phyloP scores from a whole-genome alignment of 2,329 filamentous ascomycete species.

The Gliomastix tumulicola region DNA sequence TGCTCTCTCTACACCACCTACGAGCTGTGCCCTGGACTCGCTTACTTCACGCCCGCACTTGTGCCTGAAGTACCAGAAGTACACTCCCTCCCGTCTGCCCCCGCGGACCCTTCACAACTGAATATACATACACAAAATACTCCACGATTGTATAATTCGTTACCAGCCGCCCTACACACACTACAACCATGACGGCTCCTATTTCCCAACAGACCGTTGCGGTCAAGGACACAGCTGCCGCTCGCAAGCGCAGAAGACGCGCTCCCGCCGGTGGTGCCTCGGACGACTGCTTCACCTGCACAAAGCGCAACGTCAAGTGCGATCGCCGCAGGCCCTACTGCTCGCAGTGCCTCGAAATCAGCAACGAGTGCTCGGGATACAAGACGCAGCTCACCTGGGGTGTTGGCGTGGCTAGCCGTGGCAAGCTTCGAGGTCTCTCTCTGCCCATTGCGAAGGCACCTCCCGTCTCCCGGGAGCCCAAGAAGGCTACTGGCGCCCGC shows the following conservation, averaged over 20 bases:
- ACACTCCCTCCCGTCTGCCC: too few species aligned
- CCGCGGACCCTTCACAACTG: too few species aligned
- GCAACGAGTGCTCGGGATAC: conserved; percentile 91
- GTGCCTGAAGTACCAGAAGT: too few species aligned
- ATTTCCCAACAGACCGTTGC: conserved; percentile 32
- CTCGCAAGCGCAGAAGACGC: conserved; percentile 74
- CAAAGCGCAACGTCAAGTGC: conserved; percentile 76
- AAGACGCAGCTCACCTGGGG: conserved; percentile 97
- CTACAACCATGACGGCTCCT: conserved; percentile 42
- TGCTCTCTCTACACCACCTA: too few species aligned
- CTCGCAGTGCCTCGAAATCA: conserved; percentile 85
- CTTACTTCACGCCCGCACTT: too few species aligned
- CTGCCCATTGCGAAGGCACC: conserved; percentile 59
- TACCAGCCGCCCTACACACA: too few species aligned
- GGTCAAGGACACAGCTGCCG: conserved; percentile 42
- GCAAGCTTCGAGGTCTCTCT: conserved; percentile 86
- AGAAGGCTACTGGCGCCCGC: conserved; percentile 31
- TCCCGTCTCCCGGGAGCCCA: conserved; percentile 41
- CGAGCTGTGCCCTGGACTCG: too few species aligned
- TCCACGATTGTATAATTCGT: too few species aligned
- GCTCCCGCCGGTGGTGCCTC: conserved; percentile 82
- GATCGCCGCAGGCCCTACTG: conserved; percentile 91
- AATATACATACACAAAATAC: too few species aligned
- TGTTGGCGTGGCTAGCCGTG: conserved; percentile 88
- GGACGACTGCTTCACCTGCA: conserved; percentile 93